A percentile compares a stretch with the other conserved stretches of the same genome.
Evolutionary conservation across 2,329 filamentous ascomycete species (phyloP).

Genomic region (Arthrobotrys musiformis): DNA sequence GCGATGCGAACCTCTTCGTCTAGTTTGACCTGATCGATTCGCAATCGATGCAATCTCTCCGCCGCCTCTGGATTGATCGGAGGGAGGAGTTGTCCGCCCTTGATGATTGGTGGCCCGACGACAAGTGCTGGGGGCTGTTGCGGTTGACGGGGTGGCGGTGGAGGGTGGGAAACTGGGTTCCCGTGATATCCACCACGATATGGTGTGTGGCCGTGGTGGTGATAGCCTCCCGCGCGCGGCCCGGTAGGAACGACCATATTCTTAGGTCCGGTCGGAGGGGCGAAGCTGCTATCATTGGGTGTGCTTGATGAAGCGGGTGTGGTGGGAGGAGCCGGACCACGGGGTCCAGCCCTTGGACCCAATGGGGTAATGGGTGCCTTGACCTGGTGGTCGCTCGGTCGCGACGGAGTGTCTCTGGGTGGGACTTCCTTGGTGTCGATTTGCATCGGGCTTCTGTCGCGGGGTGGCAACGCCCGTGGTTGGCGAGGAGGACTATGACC

Average conservation of each 20-base stretch:
- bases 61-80: slow-evolving; percentile 57
- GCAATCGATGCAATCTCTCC: slow-evolving; percentile 57
- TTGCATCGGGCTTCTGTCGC: slow-evolving; percentile 49
- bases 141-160: slow-evolving; percentile 52
- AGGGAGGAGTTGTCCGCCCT: slow-evolving; percentile 58
- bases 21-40: slow-evolving; percentile 57
- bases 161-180: slow-evolving; percentile 51
- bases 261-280: slow-evolving; percentile 72
- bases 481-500: slow-evolving; percentile 37
- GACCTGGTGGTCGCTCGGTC: slow-evolving; percentile 2
- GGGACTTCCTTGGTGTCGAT: slow-evolving; percentile 37
- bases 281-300: slow-evolving; percentile 71
- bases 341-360: slow-evolving; percentile 6
- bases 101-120: slow-evolving; percentile 56
- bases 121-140: slow-evolving; percentile 37
- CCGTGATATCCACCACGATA: slow-evolving; percentile 58
- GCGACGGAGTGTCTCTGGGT: slow-evolving; percentile 33
- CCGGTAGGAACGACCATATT: slow-evolving; percentile 63
- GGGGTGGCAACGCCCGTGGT: slow-evolving; percentile 31
- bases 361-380: slow-evolving; percentile 25
- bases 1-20: slow-evolving; percentile 58
- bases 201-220: slow-evolving; percentile 58
- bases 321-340: not conserved
- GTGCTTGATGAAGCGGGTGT: slow-evolving; percentile 65
- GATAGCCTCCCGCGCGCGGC: slow-evolving; percentile 46